phyloP scores from a whole-genome alignment of 2,329 filamentous ascomycete genomes.

The Colletotrichum lupini region DNA sequence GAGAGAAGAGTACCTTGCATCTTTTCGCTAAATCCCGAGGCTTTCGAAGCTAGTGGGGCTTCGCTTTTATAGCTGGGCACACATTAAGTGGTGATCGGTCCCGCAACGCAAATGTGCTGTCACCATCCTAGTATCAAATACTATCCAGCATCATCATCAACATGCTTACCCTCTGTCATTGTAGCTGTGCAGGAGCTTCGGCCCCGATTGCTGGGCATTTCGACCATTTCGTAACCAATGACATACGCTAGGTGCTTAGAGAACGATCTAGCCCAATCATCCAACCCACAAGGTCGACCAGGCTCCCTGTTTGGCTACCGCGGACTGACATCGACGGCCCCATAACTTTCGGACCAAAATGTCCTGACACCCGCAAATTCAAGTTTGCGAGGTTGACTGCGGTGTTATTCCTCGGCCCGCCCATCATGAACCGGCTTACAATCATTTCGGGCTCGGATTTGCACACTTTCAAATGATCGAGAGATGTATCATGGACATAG shows the following conservation, averaged over 20 bases:
- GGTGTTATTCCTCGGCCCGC: conserved; percentile 11
- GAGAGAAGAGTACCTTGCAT: neutral
- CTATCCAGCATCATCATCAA: neutral
- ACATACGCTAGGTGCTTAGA: neutral
- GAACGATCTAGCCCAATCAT: conserved; percentile 33
- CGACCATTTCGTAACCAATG: conserved; percentile 16
- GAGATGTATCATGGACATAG: neutral
- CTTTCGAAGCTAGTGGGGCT: neutral
- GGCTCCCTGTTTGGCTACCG: conserved; percentile 20
- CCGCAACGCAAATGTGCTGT: conserved; percentile 23
- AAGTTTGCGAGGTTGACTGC: neutral
- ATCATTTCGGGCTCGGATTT: neutral
- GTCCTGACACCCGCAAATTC: conserved; percentile 19
- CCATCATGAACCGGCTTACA: neutral
- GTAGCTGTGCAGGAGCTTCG: conserved; percentile 1
- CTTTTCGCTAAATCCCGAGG: neutral
- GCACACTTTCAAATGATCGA: neutral
- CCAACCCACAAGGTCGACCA: conserved; percentile 23
- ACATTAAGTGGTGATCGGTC: neutral
- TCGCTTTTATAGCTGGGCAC: neutral
- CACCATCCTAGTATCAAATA: conserved; percentile 1
- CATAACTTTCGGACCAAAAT: conserved; percentile 32
- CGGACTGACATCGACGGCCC: conserved; percentile 22
- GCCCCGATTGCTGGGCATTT: neutral
- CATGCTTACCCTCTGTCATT: neutral